Evolutionary conservation across 148 eudicot genomes (phyloP).

Genomic region (Drosera capensis): DNA sequence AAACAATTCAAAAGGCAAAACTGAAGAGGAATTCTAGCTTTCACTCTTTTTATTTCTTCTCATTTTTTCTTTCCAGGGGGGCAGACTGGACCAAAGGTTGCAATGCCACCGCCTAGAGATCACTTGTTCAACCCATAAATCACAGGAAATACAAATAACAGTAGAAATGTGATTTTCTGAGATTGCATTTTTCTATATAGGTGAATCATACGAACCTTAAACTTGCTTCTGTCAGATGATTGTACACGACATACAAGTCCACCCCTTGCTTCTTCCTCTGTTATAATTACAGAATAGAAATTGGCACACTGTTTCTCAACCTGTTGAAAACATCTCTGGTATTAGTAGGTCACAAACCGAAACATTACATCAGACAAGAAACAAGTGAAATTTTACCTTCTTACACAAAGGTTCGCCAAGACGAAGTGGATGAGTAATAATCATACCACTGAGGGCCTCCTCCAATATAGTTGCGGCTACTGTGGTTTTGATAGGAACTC

Average conservation of each 20-base stretch:
- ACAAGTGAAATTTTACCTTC: slow-evolving; percentile 37
- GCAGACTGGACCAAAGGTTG: no score
- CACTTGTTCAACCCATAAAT: no score
- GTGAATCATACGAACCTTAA: slow-evolving; percentile 66
- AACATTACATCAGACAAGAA: no score
- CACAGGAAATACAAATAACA: no score
- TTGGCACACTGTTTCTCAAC: slow-evolving; percentile 94
- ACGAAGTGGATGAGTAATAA: slow-evolving; percentile 43
- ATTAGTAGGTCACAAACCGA: no score
- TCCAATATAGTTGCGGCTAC: slow-evolving; percentile 91
- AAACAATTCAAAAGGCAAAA: no score
- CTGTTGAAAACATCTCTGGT: slow-evolving; percentile 27
- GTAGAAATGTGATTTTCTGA: no score
- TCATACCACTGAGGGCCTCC: slow-evolving; percentile 82
- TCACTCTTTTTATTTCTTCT: no score
- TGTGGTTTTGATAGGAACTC: slow-evolving; percentile 92
- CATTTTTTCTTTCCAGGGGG: no score
- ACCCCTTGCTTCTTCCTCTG: slow-evolving; percentile 65
- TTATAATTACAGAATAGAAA: slow-evolving; percentile 71
- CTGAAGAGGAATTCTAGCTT: no score
- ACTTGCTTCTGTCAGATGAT: slow-evolving; percentile 82
- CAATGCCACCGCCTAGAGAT: no score
- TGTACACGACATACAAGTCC: slow-evolving; percentile 82
- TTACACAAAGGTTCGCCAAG: slow-evolving; percentile 58
- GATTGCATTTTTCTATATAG: no score